Evolutionary conservation across 1,284 basidiomycete genomes (phyloP), one percentile per base, ranked within the genome.

Genomic region (Boletellus deceptivus): DNA sequence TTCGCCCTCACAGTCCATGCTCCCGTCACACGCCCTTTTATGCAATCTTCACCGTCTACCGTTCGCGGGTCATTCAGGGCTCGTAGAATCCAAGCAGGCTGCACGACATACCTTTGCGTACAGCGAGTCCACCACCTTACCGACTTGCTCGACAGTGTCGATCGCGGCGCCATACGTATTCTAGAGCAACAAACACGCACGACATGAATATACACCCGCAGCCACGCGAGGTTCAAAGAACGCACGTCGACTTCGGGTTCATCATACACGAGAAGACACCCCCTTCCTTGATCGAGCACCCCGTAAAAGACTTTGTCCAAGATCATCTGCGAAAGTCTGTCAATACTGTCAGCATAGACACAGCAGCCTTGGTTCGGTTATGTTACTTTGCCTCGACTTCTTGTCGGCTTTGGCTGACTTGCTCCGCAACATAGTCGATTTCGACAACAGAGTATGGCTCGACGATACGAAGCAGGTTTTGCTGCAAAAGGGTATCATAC

Each of bases 361-460:
- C 22, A 45, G 20, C 22, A 33, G 7, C 20, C 22, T 22, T 13
- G 29, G 10, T 1, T 6, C 6, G 29, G 17, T 24, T 14, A 8
- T 13, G 41, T 58, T 57, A 93, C 93, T 98, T 99, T 20, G 87
- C 82, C 72, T 99, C 97, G 6, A 99, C 93, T n/a, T 86, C 88
- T 63, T 93, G 86, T 38, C 91, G 75, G 13, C 90, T 91, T 72
- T 98, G 94, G 1, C 90, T 88, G 10, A 99, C 96, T 55, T 85
- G 77, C 67, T 91, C 80, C 3, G 95, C 93, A 13, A 99, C 87
- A 65, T 94, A 87, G 39, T 86, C 84, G 27, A 99, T 81, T 72
- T 99, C 94, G 17, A 99, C 90, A 8, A 91, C 80, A 16, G 87
- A 91, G 70, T 97, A 98, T 0, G 95, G 96, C 72, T 98, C 96